phyloP scores from a whole-genome alignment of 1,284 basidiomycete genomes.

The Malassezia cuniculi region DNA sequence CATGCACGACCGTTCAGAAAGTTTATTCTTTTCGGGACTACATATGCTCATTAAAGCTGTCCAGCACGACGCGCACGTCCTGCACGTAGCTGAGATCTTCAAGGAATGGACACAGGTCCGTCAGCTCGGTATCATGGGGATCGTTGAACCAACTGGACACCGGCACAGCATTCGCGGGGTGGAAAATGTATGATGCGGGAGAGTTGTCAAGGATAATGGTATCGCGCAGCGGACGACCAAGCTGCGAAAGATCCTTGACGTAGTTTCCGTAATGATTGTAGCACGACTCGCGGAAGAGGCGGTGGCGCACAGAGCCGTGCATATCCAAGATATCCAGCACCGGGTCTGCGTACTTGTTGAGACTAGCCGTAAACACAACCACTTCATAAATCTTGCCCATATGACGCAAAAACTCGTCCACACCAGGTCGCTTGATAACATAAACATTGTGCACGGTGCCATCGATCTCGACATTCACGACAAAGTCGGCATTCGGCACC shows the following conservation, averaged over 20 bases:
- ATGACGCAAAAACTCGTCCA: conserved; percentile 85
- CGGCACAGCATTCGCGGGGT: conserved; percentile 95
- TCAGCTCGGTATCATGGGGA: conserved; percentile 71
- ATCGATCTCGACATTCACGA: conserved; percentile 97
- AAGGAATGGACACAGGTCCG: conserved; percentile 85
- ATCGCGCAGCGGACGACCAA: conserved; percentile 79
- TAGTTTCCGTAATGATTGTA: conserved; percentile 99
- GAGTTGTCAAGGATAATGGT: conserved; percentile 98
- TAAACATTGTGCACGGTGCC: conserved; percentile 96
- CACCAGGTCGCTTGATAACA: conserved; percentile 95
- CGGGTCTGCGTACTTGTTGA: conserved; percentile 98
- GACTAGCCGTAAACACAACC: conserved; percentile 91
- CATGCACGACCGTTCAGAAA: too few species aligned
- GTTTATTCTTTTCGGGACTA: too few species aligned
- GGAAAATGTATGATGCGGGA: conserved; percentile 97
- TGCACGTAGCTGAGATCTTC: conserved; percentile 70
- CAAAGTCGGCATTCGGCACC: conserved; percentile 88
- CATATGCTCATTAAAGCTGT: conserved; percentile 41
- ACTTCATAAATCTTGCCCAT: conserved; percentile 99
- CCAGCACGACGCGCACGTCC: conserved; percentile 83
- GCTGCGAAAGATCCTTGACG: conserved; percentile 95
- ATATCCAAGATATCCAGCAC: conserved; percentile 92
- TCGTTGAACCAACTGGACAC: conserved; percentile 97
- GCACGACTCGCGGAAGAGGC: conserved; percentile 93
- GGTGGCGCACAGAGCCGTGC: conserved; percentile 80